These are phyloP conservation scores for Pythium aquatile DNA, from an alignment of 352 stramenopile genomes.

Conservation along the genomic window DNA sequence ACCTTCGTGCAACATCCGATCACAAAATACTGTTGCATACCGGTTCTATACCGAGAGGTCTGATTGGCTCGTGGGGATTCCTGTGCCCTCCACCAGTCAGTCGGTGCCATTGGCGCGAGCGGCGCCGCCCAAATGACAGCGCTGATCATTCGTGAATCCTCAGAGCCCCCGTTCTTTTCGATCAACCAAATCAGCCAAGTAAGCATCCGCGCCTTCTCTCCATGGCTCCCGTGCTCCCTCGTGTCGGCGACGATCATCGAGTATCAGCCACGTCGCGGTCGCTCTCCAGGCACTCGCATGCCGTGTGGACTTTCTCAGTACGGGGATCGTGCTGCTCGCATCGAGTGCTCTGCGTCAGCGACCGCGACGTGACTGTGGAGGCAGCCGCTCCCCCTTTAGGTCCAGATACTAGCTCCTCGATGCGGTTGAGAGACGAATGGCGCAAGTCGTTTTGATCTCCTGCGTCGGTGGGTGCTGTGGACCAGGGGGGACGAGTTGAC, in stretches of 20 bases:
- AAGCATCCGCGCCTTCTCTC: conserved; percentile 22
- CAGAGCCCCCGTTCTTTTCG: conserved; percentile 41
- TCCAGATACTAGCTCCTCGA: neutral
- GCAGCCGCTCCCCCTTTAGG: conserved; percentile 35
- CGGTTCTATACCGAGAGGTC: neutral
- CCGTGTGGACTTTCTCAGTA: neutral
- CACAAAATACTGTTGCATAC: conserved; percentile 11
- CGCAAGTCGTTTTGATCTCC: neutral
- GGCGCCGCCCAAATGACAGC: neutral
- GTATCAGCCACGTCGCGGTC: conserved; percentile 23
- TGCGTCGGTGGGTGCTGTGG: conserved; percentile 8
- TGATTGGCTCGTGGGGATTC: conserved; percentile 24
- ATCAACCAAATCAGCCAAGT: conserved; percentile 43
- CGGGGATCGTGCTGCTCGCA: neutral
- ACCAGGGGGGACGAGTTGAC: conserved; percentile 35
- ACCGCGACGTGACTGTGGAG: conserved; percentile 60
- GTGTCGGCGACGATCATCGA: conserved; percentile 15
- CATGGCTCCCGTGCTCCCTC: conserved; percentile 2
- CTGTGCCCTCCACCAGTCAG: conserved; percentile 21
- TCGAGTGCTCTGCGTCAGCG: conserved; percentile 1
- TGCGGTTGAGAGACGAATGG: conserved; percentile 3
- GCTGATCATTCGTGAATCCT: conserved; percentile 30
- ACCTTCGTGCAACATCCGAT: conserved; percentile 16
- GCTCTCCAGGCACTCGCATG: conserved; percentile 14
- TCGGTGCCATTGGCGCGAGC: conserved; percentile 14